Conservation (phyloP, 176 grass and related monocot species). For the Cenchrus americanus region DNA sequence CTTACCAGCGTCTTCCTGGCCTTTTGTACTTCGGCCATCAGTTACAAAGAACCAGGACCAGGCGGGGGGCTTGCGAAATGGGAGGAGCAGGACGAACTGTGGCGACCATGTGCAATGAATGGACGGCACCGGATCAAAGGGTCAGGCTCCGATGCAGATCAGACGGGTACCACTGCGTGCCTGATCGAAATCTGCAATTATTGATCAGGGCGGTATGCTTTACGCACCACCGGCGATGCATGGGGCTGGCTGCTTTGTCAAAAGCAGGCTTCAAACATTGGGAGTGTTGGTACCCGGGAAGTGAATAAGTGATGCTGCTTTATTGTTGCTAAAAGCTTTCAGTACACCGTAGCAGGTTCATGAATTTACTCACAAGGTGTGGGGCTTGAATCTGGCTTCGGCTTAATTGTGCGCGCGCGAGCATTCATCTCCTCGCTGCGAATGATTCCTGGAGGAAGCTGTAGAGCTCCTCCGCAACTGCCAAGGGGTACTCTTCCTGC, state of each 20-base stretch:
- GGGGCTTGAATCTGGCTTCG: slow-evolving; percentile 5
- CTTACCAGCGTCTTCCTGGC: slow-evolving; percentile 19
- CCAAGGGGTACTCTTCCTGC: slow-evolving; percentile 85
- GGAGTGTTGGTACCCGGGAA: background rate
- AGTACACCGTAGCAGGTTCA: slow-evolving; percentile 4
- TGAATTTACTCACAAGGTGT: slow-evolving; percentile 22
- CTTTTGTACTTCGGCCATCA: slow-evolving; percentile 39
- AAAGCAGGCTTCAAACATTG: slow-evolving; percentile 16
- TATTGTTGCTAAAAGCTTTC: slow-evolving; percentile 7
- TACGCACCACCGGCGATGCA: slow-evolving; percentile 18
- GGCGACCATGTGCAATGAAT: slow-evolving; percentile 55
- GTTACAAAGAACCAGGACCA: slow-evolving; percentile 30
- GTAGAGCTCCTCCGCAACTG: slow-evolving; percentile 74
- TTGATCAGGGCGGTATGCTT: slow-evolving; percentile 41
- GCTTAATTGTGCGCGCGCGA: background rate
- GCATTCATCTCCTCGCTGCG: slow-evolving; percentile 39
- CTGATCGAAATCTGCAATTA: slow-evolving; percentile 46
- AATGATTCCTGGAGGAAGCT: slow-evolving; percentile 61
- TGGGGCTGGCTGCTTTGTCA: slow-evolving; percentile 38
- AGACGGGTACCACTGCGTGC: slow-evolving; percentile 31
- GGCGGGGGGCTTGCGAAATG: background rate
- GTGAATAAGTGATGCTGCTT: slow-evolving; percentile 29
- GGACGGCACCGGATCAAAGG: slow-evolving; percentile 29
- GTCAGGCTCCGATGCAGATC: slow-evolving; percentile 35
- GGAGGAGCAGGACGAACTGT: background rate